Percentiles rank a stretch among this genome's conserved stretches.
These are phyloP conservation scores for Chlamydomonas reinhardtii DNA, from an alignment of 163 green algal genomes.

Conservation along the genomic window DNA sequence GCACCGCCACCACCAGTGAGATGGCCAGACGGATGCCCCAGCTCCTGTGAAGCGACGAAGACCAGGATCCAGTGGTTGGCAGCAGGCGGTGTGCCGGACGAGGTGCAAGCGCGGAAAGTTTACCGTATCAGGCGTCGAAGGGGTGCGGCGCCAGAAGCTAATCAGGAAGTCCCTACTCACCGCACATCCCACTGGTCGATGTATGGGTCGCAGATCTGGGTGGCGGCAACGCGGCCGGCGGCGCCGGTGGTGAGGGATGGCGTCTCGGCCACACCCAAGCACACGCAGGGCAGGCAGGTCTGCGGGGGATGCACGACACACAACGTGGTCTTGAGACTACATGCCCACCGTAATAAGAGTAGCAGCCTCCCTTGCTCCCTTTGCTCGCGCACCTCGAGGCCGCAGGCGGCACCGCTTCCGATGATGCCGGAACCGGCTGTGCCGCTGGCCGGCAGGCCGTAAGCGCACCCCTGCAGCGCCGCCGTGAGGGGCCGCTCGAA, in stretches of 20 bases:
- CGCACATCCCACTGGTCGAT: constrained; percentile 49
- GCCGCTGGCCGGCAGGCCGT: background rate
- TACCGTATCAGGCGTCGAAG: too few relatives aligned
- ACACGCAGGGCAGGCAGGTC: constrained; percentile 44
- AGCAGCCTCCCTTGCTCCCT: too few relatives aligned
- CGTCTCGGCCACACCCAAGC: constrained; percentile 30
- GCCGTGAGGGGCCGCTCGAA: constrained; percentile 23
- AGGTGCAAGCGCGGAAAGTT: too few relatives aligned
- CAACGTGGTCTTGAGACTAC: too few relatives aligned
- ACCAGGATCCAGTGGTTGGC: too few relatives aligned
- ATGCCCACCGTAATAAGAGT: too few relatives aligned
- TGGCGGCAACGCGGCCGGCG: background rate
- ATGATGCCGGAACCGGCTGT: too few relatives aligned
- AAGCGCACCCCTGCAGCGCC: constrained; percentile 15
- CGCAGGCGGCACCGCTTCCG: background rate
- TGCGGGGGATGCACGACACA: background rate
- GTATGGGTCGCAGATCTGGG: constrained; percentile 36
- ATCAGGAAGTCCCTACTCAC: too few relatives aligned
- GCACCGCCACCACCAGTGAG: constrained; percentile 31
- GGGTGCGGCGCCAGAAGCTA: too few relatives aligned
- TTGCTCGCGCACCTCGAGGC: background rate
- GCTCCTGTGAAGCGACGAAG: background rate
- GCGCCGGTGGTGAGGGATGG: background rate
- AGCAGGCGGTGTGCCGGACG: too few relatives aligned
- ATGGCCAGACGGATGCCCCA: constrained; percentile 51